Evolutionary conservation across 306 rosid genomes (phyloP), one percentile per base, ranked within the genome.

Genomic region (Aeschynomene evenia): DNA sequence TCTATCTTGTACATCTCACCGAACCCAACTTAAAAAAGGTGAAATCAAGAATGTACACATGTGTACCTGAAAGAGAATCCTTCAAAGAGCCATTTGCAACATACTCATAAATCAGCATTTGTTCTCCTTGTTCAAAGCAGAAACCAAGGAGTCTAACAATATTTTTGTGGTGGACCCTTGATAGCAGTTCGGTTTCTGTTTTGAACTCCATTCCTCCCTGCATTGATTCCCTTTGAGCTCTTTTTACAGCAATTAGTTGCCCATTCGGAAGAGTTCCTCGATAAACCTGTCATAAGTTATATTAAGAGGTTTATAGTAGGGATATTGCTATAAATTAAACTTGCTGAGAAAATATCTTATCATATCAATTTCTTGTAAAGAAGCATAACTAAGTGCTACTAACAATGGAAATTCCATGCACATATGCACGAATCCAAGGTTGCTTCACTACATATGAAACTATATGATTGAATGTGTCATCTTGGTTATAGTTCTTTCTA

Each of bases 141-240:
- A 85, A 91, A 31, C 97, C 97, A 3, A 82, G 7, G 22, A 91
- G 91, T 63, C 79, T 51, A 37, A 91, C 97, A 15, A 91, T 85
- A 77, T 91, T 91, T 62, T 73, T 91, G 49, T 91, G 97, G 56
- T 91, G 97, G 54, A 88, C 96, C 59, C 97, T 85, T 26, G 97
- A 91, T 36, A 91, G 82, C 65, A 91, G 89, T 72, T 88, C 97
- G 70, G 88, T 87, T 83, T 91, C 97, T 7, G 85, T 84, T 68
- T 78, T 91, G 66, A 91, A 91, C 79, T 91, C 88, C 22, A 75
- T 21, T 0, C 71, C 88, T 34, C 89, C 91, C 54, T 86, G 96
- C 78, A 65, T 72, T 2, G 97, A 87, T 67, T 83, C 93, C 50
- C 57, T 60, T 61, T 64, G 74, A 48, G 93, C 84, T 66, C 89